These are phyloP conservation scores for Parastagonospora avenae DNA, from an alignment of 2,329 filamentous ascomycete genomes.

Conservation along the genomic window DNA sequence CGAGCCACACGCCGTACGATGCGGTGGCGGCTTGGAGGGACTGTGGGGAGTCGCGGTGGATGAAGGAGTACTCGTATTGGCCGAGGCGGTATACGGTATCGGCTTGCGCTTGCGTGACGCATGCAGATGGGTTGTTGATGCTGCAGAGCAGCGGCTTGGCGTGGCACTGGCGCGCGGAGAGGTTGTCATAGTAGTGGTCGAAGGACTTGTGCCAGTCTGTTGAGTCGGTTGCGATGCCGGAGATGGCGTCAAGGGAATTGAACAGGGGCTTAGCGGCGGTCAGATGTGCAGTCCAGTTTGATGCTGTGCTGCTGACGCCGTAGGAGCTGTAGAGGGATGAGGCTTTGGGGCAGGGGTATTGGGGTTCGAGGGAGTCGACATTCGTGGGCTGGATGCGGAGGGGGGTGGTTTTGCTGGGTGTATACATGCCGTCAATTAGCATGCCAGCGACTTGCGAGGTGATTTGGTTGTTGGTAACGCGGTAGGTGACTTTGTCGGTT, in stretches of 20 bases:
- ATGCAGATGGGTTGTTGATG: constrained; percentile 56
- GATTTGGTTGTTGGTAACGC: constrained; percentile 82
- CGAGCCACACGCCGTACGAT: constrained; percentile 74
- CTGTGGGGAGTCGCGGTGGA: constrained; percentile 70
- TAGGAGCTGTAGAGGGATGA: constrained; percentile 51
- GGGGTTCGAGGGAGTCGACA: constrained; percentile 75
- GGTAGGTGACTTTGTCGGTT: constrained; percentile 60
- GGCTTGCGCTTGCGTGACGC: constrained; percentile 67
- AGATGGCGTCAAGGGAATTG: constrained; percentile 67
- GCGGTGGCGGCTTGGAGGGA: constrained; percentile 67
- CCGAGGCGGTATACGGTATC: constrained; percentile 76
- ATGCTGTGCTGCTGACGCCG: constrained; percentile 50
- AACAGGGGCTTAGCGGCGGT: constrained; percentile 62
- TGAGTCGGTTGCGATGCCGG: constrained; percentile 64
- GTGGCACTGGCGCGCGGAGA: constrained; percentile 80
- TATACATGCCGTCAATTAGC: constrained; percentile 70
- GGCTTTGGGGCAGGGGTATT: constrained; percentile 68
- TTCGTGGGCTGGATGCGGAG: constrained; percentile 57
- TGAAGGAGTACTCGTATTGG: constrained; percentile 79
- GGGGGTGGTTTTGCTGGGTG: constrained; percentile 29
- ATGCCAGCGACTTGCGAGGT: constrained; percentile 81
- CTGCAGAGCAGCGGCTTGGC: constrained; percentile 73
- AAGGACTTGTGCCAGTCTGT: constrained; percentile 71
- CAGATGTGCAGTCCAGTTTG: constrained; percentile 69
- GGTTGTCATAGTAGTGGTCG: constrained; percentile 86